These are phyloP conservation scores for Cocos nucifera DNA, from an alignment of 176 grass and related monocot species.

Conservation along the genomic window DNA sequence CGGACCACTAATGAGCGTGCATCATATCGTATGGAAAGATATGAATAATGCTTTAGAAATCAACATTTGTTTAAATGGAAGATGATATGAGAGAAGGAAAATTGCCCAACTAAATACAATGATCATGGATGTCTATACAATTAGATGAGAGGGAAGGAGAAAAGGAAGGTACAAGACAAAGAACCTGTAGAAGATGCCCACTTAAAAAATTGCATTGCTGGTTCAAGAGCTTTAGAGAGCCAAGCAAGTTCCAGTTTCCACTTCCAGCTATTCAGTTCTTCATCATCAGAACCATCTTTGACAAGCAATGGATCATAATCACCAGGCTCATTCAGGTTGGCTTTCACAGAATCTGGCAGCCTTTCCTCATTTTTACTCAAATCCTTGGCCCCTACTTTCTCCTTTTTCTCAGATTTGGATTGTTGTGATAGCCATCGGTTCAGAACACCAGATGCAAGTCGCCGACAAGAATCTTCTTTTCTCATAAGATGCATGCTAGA, in stretches of 20 bases:
- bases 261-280: constrained; percentile 36
- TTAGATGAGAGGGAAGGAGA: neutral
- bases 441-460: constrained; percentile 22
- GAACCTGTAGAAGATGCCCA: constrained; percentile 59
- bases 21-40: too few relatives aligned
- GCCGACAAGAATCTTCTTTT: constrained; percentile 21
- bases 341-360: constrained; percentile 12
- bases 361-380: constrained; percentile 21
- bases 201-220: constrained; percentile 69
- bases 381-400: constrained; percentile 7
- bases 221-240: constrained; percentile 81
- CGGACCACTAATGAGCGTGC: too few relatives aligned
- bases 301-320: constrained; percentile 8
- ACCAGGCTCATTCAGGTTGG: constrained; percentile 5
- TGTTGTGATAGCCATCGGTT: constrained; percentile 40
- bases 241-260: constrained; percentile 81
- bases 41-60: too few relatives aligned
- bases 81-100: too few relatives aligned
- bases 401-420: constrained; percentile 7
- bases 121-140: too few relatives aligned
- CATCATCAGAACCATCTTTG: constrained; percentile 26
- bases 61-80: too few relatives aligned
- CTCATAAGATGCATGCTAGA: constrained; percentile 17
- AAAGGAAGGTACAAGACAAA: neutral
- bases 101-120: too few relatives aligned